Conservation (phyloP, 345 rosid species). For the Crucihimalaya himalaica region DNA sequence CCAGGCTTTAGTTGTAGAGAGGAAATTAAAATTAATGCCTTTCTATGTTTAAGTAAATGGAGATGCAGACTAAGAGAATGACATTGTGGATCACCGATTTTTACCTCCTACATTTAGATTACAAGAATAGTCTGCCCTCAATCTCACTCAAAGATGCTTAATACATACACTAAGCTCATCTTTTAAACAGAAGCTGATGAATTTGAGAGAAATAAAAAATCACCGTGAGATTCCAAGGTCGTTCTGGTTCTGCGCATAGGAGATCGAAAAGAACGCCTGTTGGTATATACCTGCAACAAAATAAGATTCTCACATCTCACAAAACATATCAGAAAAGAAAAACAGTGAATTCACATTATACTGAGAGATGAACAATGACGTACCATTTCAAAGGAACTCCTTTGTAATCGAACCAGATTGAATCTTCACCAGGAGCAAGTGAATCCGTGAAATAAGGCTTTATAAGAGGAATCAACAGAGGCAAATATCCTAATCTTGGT, state of each 20-base stretch:
- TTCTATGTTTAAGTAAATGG: slow-evolving; percentile 4
- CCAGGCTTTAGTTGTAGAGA: neutral
- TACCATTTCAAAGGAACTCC: slow-evolving; percentile 94
- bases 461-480: slow-evolving; percentile 60
- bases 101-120: neutral
- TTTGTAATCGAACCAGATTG: slow-evolving; percentile 88
- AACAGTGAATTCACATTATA: neutral
- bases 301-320: slow-evolving; percentile 11
- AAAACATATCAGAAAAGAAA: neutral
- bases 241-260: slow-evolving; percentile 77
- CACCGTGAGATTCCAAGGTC: slow-evolving; percentile 98
- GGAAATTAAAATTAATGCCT: neutral
- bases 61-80: neutral
- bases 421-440: slow-evolving; percentile 86
- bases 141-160: neutral
- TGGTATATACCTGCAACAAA: slow-evolving; percentile 71
- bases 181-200: neutral
- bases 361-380: neutral
- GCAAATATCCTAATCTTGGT: slow-evolving; percentile 82
- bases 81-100: neutral
- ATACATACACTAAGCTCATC: neutral
- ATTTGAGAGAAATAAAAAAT: neutral
- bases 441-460: slow-evolving; percentile 79
- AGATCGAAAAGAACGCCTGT: slow-evolving; percentile 95
- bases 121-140: neutral